Evolutionary conservation across 306 rosid species (phyloP).

Genomic region (Erythrophleum fordii): DNA sequence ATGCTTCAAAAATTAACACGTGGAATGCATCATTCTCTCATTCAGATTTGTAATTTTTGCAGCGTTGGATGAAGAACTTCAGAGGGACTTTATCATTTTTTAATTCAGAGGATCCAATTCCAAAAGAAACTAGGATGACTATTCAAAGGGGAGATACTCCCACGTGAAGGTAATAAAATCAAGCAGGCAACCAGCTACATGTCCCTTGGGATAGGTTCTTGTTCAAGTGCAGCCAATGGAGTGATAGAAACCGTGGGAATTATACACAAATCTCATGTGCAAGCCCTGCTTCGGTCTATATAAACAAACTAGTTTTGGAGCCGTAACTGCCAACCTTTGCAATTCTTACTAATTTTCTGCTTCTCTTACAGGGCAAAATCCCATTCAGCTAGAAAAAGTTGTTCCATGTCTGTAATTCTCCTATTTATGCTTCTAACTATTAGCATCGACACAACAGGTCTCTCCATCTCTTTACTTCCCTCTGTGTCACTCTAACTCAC

Average conservation of each 20-base stretch:
- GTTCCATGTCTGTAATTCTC: constrained; percentile 28
- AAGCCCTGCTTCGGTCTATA: not conserved
- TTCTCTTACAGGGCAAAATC: constrained; percentile 28
- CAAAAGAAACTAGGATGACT: too few relatives aligned
- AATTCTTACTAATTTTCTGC: not conserved
- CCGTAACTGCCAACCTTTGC: constrained; percentile 9
- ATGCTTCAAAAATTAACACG: too few relatives aligned
- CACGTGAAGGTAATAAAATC: too few relatives aligned
- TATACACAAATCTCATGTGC: not conserved
- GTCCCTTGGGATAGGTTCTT: too few relatives aligned
- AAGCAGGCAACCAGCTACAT: too few relatives aligned
- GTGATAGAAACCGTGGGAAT: not conserved
- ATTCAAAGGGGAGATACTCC: too few relatives aligned
- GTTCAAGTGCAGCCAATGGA: not conserved
- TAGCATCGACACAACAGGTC: constrained; percentile 36
- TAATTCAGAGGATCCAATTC: too few relatives aligned
- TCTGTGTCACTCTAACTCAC: not conserved
- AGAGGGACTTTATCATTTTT: too few relatives aligned
- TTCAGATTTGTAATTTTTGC: too few relatives aligned
- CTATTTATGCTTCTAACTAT: constrained; percentile 31
- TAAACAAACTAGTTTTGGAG: not conserved
- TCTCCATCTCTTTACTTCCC: not conserved
- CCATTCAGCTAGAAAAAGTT: constrained; percentile 4
- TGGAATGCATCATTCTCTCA: too few relatives aligned
- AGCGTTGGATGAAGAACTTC: too few relatives aligned